Evolutionary conservation across 441 rosid species (phyloP), one percentile per base, ranked within the genome.

Genomic region (Francoa sonchifolia): DNA sequence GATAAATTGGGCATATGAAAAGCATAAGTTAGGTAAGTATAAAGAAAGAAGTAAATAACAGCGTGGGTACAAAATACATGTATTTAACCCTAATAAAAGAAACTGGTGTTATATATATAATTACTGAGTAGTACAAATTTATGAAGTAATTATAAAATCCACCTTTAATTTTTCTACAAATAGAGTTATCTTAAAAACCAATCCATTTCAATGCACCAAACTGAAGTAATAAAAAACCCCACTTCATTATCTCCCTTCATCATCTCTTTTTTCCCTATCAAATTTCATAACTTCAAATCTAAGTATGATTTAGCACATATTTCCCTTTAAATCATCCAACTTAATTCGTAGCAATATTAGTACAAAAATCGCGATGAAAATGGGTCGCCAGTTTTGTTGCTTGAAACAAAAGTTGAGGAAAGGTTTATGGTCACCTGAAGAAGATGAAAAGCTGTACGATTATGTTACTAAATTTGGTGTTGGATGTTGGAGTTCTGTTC

Each of bases 401-500:
- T 18, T 65, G 20, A 67, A 69, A 62, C 82, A 78, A 32, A 78
- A 78, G 48, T 35, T 78, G 17, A 61, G 82, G 55, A 78, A 74
- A 62, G 87, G 82, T 3, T 42, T 74, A 27, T 78, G 87, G 87
- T 78, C 87, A 77, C n/a, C n/a, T n/a, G n/a, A n/a, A n/a, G n/a
- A n/a, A n/a, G n/a, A n/a, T n/a, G n/a, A n/a, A n/a, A n/a, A 73
- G 39, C 65, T 77, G 17, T 62, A 42, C 55, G 66, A 77, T 50
- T 55, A 72, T 67, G 72, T 78, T 13, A 65, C 77, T 4, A 59
- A 65, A 34, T 69, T 60, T 17, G 82, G 82, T 3, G 79, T 72
- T 29, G 82, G 79, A 14, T 78, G 87, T 72, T 74, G 87, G 87
- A 78, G 87, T 58, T 72, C 87, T 8, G 77, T 76, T 18, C 84